Evolutionary conservation across 129 eudicot genomes (phyloP), one percentile per base, ranked within the genome.

Genomic region (Flaveria ramosissima): DNA sequence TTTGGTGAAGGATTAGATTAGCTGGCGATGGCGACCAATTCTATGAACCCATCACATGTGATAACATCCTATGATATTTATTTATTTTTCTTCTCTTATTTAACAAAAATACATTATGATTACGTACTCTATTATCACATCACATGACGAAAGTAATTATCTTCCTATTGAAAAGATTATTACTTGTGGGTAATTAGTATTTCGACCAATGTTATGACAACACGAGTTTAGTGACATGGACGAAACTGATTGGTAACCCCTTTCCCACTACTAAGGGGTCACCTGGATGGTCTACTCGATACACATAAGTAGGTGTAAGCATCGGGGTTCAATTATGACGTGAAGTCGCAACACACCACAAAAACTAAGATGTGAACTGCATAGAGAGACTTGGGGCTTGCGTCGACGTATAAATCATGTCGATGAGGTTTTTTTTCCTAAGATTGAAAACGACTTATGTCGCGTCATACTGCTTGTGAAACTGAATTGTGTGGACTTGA

Each of bases 341-440:
- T 24, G 36, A 56, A 41, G 32, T 14, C 60, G 13, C 45, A 8
- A 64, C 42, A 61, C 72, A 70, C 53, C 75, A 77, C 82, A 56
- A 71, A 71, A 71, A 64, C 47, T 27, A 77, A 65, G 64, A 77
- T 82, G 82, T 77, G 79, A 82, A 72, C 76, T 65, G 72, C 10
- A 77, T 55, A 14, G 41, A n/a, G 82, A 71, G 85, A 82, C 85
- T 77, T 82, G 85, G 79, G 59, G 72, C 17, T 67, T 64, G n/a
- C 23, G 56, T 36, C 76, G 20, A 82, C 78, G 47, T 71, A 56
- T 71, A 82, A 71, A 71, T 81, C 74, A 45, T 62, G 75, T 65
- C 27, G 75, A 82, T 73, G 71, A 43, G 67, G 75, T 55, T 73
- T 53, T 65, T 65, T 73, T 65, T 11, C 55, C 59, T 27, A 16